Evolutionary conservation across 169 alveolate species (phyloP), one percentile per base, ranked within the genome.

Genomic region (Eimeria necatrix): DNA sequence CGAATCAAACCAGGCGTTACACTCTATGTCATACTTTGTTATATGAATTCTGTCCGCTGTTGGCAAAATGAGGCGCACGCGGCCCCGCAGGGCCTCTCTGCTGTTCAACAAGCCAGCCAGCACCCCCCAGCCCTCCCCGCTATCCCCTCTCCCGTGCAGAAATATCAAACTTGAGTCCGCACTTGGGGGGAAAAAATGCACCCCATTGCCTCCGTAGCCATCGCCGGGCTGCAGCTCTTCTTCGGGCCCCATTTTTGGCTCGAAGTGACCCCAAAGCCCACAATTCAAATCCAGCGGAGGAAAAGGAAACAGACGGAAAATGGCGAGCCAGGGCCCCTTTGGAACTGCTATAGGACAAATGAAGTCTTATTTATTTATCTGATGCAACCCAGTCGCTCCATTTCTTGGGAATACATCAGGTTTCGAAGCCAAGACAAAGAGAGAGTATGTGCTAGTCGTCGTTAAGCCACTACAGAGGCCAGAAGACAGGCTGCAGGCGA

Each of bases 61-160:
- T 24, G 95, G 95, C n/a, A 93, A 64, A 48, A 81, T 56, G 53
- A 76, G 56, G 22, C 90, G 88, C 24, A 48, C 16, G 18, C 87
- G 87, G 18, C 26, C 61, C 9, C 61, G 61, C 9, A 76, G 59
- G 46, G 53, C 26, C 5, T 26, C 32, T 41, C 64, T 26, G 18
- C 18, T n/a, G 61, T 76, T 7, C 53, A 87, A 16, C 14, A 76
- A 14, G 6, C 18, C 26, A 5, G 59, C 20, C 53, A 76, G 4
- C 41, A 24, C 64, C 51, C 52, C 20, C 95, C 95, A 93, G 4
- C 95, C 93, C 22, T 81, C 88, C 18, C 93, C 95, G 41, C 93
- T 46, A 51, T 81, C 95, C 41, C 95, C 95, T 6, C 78, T 51
- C 0, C 93, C 95, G 49, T 93, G 95, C 48, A 93, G 56, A 53